phyloP scores from a whole-genome alignment of 306 rosid genomes.

The Gastrolobium bilobum region DNA sequence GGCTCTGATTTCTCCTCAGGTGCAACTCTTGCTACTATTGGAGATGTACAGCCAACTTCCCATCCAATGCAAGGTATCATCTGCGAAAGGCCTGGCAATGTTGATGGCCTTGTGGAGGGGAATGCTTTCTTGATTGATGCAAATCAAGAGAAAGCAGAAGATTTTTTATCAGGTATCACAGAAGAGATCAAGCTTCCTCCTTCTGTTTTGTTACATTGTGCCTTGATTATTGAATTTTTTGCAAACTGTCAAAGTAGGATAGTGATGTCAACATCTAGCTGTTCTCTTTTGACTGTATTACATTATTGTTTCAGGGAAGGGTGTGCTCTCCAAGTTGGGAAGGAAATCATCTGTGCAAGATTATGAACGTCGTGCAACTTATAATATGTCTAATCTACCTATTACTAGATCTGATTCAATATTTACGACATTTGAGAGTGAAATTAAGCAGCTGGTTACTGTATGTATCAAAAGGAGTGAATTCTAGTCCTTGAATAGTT shows the following conservation, averaged over 20 bases:
- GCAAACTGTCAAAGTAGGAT: constrained; percentile 20
- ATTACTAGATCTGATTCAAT: constrained; percentile 74
- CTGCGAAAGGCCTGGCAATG: constrained; percentile 73
- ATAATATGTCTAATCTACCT: constrained; percentile 65
- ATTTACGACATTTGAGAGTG: constrained; percentile 84
- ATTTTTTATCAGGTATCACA: constrained; percentile 74
- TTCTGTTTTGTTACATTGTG: constrained; percentile 9
- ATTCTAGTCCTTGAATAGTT: constrained; percentile 44
- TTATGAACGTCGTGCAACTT: constrained; percentile 87
- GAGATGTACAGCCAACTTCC: constrained; percentile 69
- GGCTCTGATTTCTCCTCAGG: constrained; percentile 96
- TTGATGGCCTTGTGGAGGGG: constrained; percentile 76
- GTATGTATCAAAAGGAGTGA: constrained; percentile 63
- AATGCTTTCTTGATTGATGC: constrained; percentile 73
- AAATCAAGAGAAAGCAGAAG: constrained; percentile 81
- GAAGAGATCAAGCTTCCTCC: constrained; percentile 22
- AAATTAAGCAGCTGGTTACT: constrained; percentile 88
- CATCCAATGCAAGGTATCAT: constrained; percentile 65
- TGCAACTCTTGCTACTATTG: constrained; percentile 84
- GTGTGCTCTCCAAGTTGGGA: constrained; percentile 72
- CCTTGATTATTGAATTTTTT: constrained; percentile 22
- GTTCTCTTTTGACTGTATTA: constrained; percentile 49
- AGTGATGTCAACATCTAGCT: constrained; percentile 24
- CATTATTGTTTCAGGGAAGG: constrained; percentile 70
- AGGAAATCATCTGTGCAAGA: constrained; percentile 75